These are phyloP conservation scores for Thermomucor indicae-seudaticae DNA, from an alignment of 371 early-diverging fungal genomes.

Conservation along the genomic window DNA sequence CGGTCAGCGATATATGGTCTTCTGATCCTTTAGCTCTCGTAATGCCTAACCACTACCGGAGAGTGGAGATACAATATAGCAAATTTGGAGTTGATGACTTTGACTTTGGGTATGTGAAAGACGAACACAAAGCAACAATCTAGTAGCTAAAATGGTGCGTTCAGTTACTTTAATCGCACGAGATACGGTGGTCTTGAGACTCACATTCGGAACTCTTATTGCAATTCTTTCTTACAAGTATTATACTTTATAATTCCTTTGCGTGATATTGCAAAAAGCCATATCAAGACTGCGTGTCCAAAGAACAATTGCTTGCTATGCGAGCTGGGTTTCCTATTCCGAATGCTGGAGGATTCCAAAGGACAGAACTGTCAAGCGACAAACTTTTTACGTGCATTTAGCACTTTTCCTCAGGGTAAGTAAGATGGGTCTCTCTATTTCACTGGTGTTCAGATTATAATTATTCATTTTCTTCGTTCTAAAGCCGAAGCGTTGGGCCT, in stretches of 20 bases:
- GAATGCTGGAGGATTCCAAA: slow-evolving; percentile 84
- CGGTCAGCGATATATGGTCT: slow-evolving; percentile 24
- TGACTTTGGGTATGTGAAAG: slow-evolving; percentile 73
- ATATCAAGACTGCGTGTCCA: slow-evolving; percentile 66
- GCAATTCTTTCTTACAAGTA: slow-evolving; percentile 87
- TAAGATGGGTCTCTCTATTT: too few relatives aligned
- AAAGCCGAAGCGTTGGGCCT: slow-evolving; percentile 76
- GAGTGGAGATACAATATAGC: slow-evolving; percentile 79
- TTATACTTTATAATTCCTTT: slow-evolving; percentile 69
- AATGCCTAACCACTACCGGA: slow-evolving; percentile 70
- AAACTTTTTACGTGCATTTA: slow-evolving; percentile 82
- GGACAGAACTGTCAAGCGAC: slow-evolving; percentile 95
- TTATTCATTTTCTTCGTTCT: too few relatives aligned
- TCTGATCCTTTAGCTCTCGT: slow-evolving; percentile 34
- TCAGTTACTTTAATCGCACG: slow-evolving; percentile 81
- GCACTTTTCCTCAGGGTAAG: slow-evolving; percentile 77
- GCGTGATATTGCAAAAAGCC: slow-evolving; percentile 65
- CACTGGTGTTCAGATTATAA: too few relatives aligned
- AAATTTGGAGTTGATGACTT: slow-evolving; percentile 96
- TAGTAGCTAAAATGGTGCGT: background rate
- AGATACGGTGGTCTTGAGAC: slow-evolving; percentile 86
- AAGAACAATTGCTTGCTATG: slow-evolving; percentile 81
- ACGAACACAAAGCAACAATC: background rate
- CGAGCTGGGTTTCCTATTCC: slow-evolving; percentile 88
- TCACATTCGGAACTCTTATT: slow-evolving; percentile 84